Conservation (phyloP, 306 rosid species). For the Ziziphus jujuba region DNA sequence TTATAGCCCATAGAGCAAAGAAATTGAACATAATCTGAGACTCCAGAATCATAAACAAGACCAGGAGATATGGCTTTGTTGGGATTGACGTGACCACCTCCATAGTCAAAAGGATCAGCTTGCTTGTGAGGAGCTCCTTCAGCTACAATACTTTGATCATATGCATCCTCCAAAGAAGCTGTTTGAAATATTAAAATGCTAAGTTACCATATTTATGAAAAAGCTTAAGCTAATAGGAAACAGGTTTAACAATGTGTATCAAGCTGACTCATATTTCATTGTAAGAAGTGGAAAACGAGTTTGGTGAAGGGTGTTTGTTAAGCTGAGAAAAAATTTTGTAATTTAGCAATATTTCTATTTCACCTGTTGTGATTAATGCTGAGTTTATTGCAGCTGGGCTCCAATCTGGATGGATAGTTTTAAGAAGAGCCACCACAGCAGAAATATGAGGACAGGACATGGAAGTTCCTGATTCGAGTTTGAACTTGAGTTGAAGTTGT, state of each 20-base stretch:
- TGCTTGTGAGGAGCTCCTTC: slow-evolving; percentile 67
- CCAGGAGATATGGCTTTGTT: slow-evolving; percentile 55
- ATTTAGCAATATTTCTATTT: background rate
- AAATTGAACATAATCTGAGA: slow-evolving; percentile 44
- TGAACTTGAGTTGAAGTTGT: slow-evolving; percentile 32
- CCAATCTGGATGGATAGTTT: slow-evolving; percentile 52
- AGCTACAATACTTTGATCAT: slow-evolving; percentile 45
- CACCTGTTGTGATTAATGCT: slow-evolving; percentile 62
- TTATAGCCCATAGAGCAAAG: slow-evolving; percentile 71
- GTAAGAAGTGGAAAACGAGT: too few relatives aligned
- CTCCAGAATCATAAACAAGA: slow-evolving; percentile 47
- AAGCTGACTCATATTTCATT: too few relatives aligned
- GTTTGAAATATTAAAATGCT: too few relatives aligned
- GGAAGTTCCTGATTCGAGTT: slow-evolving; percentile 58
- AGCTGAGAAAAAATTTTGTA: background rate
- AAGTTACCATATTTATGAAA: too few relatives aligned
- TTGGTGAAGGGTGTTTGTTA: too few relatives aligned
- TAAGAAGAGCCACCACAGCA: slow-evolving; percentile 52
- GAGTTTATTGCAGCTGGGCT: slow-evolving; percentile 68
- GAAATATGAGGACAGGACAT: slow-evolving; percentile 61
- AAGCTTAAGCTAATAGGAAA: too few relatives aligned
- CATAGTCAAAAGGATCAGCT: slow-evolving; percentile 65
- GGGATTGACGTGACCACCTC: slow-evolving; percentile 64
- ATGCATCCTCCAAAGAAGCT: slow-evolving; percentile 53
- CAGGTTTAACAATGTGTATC: too few relatives aligned